Conservation (phyloP, 1,284 basidiomycete species). For the Neolentinus lepideus region DNA sequence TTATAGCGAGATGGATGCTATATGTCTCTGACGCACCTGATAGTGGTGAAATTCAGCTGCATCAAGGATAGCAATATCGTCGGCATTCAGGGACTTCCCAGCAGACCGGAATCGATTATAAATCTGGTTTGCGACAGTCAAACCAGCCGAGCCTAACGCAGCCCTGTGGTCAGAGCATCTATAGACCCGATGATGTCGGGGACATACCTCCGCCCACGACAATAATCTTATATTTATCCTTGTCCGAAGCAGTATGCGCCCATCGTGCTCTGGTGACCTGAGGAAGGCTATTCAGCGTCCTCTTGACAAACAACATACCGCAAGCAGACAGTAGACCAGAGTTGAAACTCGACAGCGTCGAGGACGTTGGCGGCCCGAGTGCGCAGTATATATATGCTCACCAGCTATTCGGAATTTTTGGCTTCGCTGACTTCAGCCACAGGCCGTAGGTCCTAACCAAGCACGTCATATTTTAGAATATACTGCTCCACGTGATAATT, state of each 20-base stretch:
- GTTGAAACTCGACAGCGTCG: neutral
- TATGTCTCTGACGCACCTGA: constrained; percentile 42
- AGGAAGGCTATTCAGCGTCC: neutral
- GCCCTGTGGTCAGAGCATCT: neutral
- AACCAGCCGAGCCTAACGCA: constrained; percentile 63
- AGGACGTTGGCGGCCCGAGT: neutral
- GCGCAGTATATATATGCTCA: neutral
- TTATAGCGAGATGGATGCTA: constrained; percentile 10
- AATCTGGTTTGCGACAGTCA: constrained; percentile 79
- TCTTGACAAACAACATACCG: neutral
- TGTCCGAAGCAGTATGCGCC: constrained; percentile 31
- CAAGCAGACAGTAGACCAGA: neutral
- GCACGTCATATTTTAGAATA: neutral
- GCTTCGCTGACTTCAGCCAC: constrained; percentile 1
- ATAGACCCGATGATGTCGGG: neutral
- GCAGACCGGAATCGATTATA: constrained; percentile 70
- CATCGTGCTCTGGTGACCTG: constrained; percentile 12
- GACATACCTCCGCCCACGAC: constrained; percentile 60
- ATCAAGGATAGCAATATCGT: constrained; percentile 84
- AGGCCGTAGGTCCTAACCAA: neutral
- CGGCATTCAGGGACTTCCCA: constrained; percentile 58
- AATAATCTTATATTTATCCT: constrained; percentile 52
- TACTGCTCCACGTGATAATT: neutral
- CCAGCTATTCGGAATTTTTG: neutral
- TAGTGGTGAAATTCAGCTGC: constrained; percentile 72